Base-by-base conservation (phyloP, 2,329 filamentous ascomycete species). In the Ophiostoma pallidulum region DNA sequence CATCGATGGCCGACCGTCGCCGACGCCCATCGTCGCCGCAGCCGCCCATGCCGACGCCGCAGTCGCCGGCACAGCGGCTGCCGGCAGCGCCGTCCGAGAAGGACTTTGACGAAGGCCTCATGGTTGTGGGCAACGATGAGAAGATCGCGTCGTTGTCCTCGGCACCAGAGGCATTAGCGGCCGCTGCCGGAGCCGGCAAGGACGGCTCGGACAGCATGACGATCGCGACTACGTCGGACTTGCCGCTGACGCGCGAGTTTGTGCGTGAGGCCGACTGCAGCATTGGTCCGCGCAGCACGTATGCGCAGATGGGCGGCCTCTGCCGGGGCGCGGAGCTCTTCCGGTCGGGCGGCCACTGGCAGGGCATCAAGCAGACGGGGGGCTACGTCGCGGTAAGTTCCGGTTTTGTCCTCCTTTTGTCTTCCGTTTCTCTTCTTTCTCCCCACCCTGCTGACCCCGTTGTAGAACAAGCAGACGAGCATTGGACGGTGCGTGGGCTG, bases 241-340 rank as follows among this genome's bases (percentile, higher is more conserved):
- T 50, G 14, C 49, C 26, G 19, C 33, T 35, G 45, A 50, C 44
- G 43, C 52, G 43, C 48, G 54, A 35, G 32, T 54, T 50, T 46
- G 39, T 45, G 16, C 51, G 53, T 18, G 51, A 55, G 44, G 52
- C 55, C 13, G 62, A 62, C 44, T 59, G 57, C 48, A 53, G 51
- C 33, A 65, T 70, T 22, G 62, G 64, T 0, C 51, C 61, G 0
- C 57, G 60, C 14, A 68, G 65, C 52, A 65, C 62, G 3, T 62
- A 67, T 29, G 57, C 62, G 38, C 56, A 57, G 24, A 50, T 65
- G 16, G 62, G 60, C 9, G 64, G 67, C 0, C 62, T 70, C 41
- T 71, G 68, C 52, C 50, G 60, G 7, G 67, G 67, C 1, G 65
- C 67, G 7, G 59, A 59, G n/a, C 56, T 54, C 4, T 69, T 66